A percentile compares a stretch with the other conserved stretches of the same genome.
Conservation (phyloP, 75 land plant species). For the Picea glauca region DNA sequence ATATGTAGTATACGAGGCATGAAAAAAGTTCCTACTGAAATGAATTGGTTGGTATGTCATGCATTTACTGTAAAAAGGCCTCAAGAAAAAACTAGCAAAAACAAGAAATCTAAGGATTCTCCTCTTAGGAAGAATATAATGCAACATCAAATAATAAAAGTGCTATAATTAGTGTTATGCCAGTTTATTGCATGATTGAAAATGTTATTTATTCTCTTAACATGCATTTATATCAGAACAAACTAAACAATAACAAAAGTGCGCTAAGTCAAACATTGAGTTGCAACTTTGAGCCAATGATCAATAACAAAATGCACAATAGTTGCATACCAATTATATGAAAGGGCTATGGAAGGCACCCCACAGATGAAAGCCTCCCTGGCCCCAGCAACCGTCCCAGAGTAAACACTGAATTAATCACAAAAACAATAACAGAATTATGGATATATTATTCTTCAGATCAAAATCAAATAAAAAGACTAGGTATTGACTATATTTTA, state of each 20-base stretch:
- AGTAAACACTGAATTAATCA: constrained; percentile 56
- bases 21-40: too few relatives aligned
- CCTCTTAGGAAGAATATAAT: too few relatives aligned
- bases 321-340: constrained; percentile 73
- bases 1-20: too few relatives aligned
- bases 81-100: too few relatives aligned
- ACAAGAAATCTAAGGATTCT: too few relatives aligned
- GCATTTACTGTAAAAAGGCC: too few relatives aligned
- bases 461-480: background rate
- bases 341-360: constrained; percentile 72
- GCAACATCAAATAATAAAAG: too few relatives aligned
- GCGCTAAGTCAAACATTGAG: background rate
- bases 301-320: background rate
- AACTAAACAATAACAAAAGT: background rate
- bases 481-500: background rate
- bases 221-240: background rate
- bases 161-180: too few relatives aligned
- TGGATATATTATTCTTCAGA: background rate
- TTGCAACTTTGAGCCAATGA: background rate
- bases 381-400: constrained; percentile 99
- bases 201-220: background rate
- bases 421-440: constrained; percentile 5
- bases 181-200: background rate
- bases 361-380: constrained; percentile 83
- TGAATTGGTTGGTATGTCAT: too few relatives aligned